phyloP scores from a whole-genome alignment of 2,329 filamentous ascomycete species.

The Aspergillus aculeatinus region DNA sequence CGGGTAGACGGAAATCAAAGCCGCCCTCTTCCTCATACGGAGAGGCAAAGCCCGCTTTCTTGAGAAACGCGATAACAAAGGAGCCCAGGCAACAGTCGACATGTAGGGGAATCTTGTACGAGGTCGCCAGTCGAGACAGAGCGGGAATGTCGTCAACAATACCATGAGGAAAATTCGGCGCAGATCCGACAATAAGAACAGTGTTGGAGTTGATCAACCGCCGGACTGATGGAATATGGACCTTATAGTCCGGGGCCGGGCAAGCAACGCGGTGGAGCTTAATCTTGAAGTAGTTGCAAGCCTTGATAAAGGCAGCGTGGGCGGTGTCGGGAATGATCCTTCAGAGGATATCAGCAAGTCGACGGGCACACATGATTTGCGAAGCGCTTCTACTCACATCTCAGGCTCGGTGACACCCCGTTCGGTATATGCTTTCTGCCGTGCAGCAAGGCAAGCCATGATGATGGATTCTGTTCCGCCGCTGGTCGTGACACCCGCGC shows the following conservation, averaged over 20 bases:
- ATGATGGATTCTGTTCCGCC: constrained; percentile 96
- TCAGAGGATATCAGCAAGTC: constrained; percentile 19
- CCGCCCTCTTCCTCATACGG: constrained; percentile 65
- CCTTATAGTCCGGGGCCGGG: constrained; percentile 81
- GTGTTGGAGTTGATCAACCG: constrained; percentile 94
- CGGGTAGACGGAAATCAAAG: constrained; percentile 92
- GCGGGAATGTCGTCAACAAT: constrained; percentile 93
- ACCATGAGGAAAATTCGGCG: constrained; percentile 96
- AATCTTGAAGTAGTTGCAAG: constrained; percentile 93
- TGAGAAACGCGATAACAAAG: constrained; percentile 88
- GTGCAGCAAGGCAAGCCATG: constrained; percentile 87
- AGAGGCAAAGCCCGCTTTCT: constrained; percentile 77
- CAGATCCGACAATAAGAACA: constrained; percentile 85
- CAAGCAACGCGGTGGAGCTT: constrained; percentile 86
- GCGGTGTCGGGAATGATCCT: constrained; percentile 93
- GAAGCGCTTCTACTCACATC: constrained; percentile 61
- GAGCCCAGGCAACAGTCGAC: constrained; percentile 98
- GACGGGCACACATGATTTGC: neutral
- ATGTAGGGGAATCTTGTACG: constrained; percentile 80
- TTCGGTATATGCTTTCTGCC: constrained; percentile 84
- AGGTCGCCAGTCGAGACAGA: constrained; percentile 77
- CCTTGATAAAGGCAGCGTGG: constrained; percentile 95
- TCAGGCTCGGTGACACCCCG: constrained; percentile 88
- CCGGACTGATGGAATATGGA: constrained; percentile 72
- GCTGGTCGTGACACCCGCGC: constrained; percentile 83